Base-by-base conservation (phyloP, 768 basidiomycete species). In the Termitomyces sp. region DNA sequence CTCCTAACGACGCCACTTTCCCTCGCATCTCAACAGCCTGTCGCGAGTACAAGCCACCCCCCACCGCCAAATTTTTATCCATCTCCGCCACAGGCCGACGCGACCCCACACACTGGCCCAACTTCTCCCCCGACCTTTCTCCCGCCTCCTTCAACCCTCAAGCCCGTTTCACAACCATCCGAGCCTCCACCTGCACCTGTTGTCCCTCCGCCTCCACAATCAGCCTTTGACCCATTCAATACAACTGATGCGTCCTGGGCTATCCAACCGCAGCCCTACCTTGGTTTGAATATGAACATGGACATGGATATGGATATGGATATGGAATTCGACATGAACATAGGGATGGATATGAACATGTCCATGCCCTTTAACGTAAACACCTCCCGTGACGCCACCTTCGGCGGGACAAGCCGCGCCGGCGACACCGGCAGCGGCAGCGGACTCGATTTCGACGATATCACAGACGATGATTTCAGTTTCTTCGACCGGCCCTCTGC, bases 381-480 rank as follows among this genome's bases (percentile, higher is more conserved):
- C 16, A 15, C 55, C 15, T 50, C 44, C 26, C 34, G 33, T n/a
- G 46, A 37, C 24, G 26, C 44, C 12, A 28, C 45, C 7, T 46
- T 37, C 7, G 47, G 46, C 24, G 55, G 39, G 18, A 34, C 56
- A 15, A 49, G 45, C 9, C 47, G 33, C 22, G 37, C 56, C 10
- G 53, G 34, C 39, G 54, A 49, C 13, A 58, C 68, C 5, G 69
- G 69, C 31, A 64, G 70, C 34, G 67, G 65, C 36, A 64, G 62
- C 31, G 69, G 70, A 22, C 46, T 78, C 69, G 82, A 81, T 44
- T 82, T 82, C 53, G 84, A 86, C 34, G 81, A 83, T 22, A 22
- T 93, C 64, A 92, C 92, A 0, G 92, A 94, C 52, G 92, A 92
- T 55, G 92, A 94, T 69, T 94, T 94, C 69, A 87, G 82, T 68